phyloP scores from a whole-genome alignment of 2,329 filamentous ascomycete species.

The Colletotrichum coccodes region DNA sequence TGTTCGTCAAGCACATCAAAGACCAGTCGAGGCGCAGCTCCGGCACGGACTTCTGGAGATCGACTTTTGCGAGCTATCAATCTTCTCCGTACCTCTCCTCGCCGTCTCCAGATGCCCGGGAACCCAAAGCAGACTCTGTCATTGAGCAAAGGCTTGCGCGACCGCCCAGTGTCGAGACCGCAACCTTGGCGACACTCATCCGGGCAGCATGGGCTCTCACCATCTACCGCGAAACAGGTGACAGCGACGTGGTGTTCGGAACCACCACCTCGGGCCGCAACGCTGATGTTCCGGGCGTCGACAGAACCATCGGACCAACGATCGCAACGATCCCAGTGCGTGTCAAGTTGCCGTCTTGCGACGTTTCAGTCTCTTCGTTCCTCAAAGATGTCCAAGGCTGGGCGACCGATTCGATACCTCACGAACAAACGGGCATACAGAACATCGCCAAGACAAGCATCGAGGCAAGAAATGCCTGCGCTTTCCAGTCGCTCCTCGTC shows the following conservation, averaged over 20 bases:
- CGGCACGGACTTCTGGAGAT: not conserved
- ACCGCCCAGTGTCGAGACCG: not conserved
- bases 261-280: constrained; percentile 38
- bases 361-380: constrained; percentile 2
- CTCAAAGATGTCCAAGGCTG: constrained; percentile 28
- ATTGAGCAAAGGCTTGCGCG: not conserved
- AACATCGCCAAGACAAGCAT: constrained; percentile 32
- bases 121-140: not conserved
- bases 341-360: constrained; percentile 27
- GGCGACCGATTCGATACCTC: constrained; percentile 26
- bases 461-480: constrained; percentile 21
- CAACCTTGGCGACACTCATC: constrained; percentile 35
- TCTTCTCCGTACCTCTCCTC: not conserved
- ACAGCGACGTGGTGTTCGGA: constrained; percentile 39
- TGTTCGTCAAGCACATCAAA: not conserved
- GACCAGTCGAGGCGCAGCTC: not conserved
- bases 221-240: constrained; percentile 30
- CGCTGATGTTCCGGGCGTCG: constrained; percentile 34
- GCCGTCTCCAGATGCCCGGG: not conserved
- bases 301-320: constrained; percentile 35
- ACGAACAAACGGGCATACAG: constrained; percentile 36
- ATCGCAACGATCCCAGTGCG: constrained; percentile 38
- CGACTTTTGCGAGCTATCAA: not conserved
- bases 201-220: constrained; percentile 42
- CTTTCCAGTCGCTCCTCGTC: constrained; percentile 17